Percentiles rank a stretch among this genome's conserved stretches.
Evolutionary conservation across 441 rosid species (phyloP).

Genomic region (Jatropha multifida): DNA sequence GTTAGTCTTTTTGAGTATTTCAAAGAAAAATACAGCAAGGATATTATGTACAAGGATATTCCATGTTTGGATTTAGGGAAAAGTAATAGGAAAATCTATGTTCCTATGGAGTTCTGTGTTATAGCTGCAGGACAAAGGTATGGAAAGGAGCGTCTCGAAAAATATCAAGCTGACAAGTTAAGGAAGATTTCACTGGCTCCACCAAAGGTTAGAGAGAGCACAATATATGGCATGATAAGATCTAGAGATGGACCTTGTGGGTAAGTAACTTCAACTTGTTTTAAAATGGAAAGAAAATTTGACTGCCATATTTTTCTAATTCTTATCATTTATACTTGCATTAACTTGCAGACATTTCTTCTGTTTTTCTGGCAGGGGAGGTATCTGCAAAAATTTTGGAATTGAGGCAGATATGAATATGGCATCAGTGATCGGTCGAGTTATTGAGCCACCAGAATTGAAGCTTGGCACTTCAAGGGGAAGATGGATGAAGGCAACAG

Average conservation of each 20-base stretch:
- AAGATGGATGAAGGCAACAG: constrained; percentile 33
- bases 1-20: constrained; percentile 52
- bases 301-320: background rate
- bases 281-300: background rate
- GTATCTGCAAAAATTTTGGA: constrained; percentile 47
- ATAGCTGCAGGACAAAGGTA: constrained; percentile 65
- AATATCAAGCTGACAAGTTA: constrained; percentile 35
- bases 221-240: constrained; percentile 44
- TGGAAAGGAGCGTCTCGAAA: constrained; percentile 50
- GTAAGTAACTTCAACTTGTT: constrained; percentile 41
- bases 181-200: constrained; percentile 47
- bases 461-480: constrained; percentile 47
- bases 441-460: constrained; percentile 66
- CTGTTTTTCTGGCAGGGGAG: constrained; percentile 35
- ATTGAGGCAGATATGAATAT: constrained; percentile 45
- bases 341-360: background rate
- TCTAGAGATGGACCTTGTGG: constrained; percentile 57
- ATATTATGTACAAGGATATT: constrained; percentile 43
- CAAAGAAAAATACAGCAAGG: constrained; percentile 40
- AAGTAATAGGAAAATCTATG: constrained; percentile 36
- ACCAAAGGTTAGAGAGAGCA: constrained; percentile 40
- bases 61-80: constrained; percentile 71
- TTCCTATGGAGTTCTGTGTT: constrained; percentile 77
- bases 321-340: background rate
- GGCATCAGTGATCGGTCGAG: constrained; percentile 60